Conservation (phyloP, 1,284 basidiomycete species). For the Puccinia novopanici region DNA sequence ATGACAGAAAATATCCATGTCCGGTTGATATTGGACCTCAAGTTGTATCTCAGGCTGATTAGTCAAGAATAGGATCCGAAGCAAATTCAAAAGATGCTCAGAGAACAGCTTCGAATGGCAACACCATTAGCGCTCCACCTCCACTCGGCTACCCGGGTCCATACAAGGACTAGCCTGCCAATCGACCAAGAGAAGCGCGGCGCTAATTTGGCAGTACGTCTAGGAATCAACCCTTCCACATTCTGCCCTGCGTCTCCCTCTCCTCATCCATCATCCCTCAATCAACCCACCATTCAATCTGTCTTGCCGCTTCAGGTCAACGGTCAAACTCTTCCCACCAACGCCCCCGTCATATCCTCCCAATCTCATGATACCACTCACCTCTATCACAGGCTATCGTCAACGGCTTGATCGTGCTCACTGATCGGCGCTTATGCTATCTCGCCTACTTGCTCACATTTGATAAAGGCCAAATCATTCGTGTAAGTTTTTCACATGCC, state of each 20-base stretch:
- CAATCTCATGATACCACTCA: background rate
- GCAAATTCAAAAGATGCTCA: slow-evolving; percentile 52
- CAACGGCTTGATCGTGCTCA: slow-evolving; percentile 55
- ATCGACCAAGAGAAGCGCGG: slow-evolving; percentile 18
- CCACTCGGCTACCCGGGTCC: slow-evolving; percentile 21
- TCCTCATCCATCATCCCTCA: slow-evolving; percentile 24
- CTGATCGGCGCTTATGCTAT: slow-evolving; percentile 56
- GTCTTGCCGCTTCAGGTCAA: background rate
- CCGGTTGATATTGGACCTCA: slow-evolving; percentile 55
- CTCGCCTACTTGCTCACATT: slow-evolving; percentile 54
- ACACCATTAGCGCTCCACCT: slow-evolving; percentile 5
- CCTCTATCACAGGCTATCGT: slow-evolving; percentile 49
- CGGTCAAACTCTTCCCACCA: background rate
- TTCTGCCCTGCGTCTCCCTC: background rate
- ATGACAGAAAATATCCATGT: slow-evolving; percentile 53
- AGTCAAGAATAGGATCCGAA: slow-evolving; percentile 53
- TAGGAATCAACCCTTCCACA: background rate
- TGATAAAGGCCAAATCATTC: slow-evolving; percentile 41
- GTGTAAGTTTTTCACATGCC: slow-evolving; percentile 18
- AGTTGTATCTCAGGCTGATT: slow-evolving; percentile 53
- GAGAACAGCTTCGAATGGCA: slow-evolving; percentile 53
- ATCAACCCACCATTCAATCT: background rate
- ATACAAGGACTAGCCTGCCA: slow-evolving; percentile 23
- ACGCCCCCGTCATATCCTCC: background rate
- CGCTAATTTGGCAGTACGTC: background rate